These are phyloP conservation scores for Mortierella sp. DNA, from an alignment of 371 early-diverging fungal genomes.

Conservation along the genomic window DNA sequence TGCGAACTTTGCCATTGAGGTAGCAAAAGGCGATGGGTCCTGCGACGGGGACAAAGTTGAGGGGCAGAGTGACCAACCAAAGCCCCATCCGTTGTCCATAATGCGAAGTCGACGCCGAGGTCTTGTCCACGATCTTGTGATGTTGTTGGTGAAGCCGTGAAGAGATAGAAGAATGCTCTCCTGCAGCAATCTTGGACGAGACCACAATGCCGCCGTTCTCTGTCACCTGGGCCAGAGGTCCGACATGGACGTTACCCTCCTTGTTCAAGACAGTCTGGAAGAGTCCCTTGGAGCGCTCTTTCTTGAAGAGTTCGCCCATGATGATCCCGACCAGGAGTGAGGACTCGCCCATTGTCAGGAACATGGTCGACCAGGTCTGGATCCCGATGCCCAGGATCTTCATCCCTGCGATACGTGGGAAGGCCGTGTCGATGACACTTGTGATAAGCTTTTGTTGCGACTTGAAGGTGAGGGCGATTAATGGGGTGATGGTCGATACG, in stretches of 20 bases:
- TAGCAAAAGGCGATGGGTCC: slow-evolving; percentile 56
- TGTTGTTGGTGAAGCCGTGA: slow-evolving; percentile 18
- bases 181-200: slow-evolving; percentile 6
- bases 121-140: slow-evolving; percentile 29
- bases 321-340: slow-evolving; percentile 49
- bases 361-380: slow-evolving; percentile 57
- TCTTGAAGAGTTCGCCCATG: slow-evolving; percentile 58
- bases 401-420: slow-evolving; percentile 30
- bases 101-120: slow-evolving; percentile 29
- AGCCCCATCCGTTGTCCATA: slow-evolving; percentile 53
- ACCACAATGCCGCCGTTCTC: slow-evolving; percentile 39
- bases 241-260: slow-evolving; percentile 43
- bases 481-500: slow-evolving; percentile 47
- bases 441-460: slow-evolving; percentile 47
- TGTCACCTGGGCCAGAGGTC: slow-evolving; percentile 40
- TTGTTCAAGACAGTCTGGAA: slow-evolving; percentile 48
- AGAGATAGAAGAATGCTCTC: background rate
- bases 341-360: slow-evolving; percentile 55
- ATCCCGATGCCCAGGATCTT: slow-evolving; percentile 52
- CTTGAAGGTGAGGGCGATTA: slow-evolving; percentile 50
- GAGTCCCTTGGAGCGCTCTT: slow-evolving; percentile 52
- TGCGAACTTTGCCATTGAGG: slow-evolving; percentile 48
- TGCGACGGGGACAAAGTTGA: slow-evolving; percentile 49
- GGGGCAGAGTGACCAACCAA: slow-evolving; percentile 48
- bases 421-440: slow-evolving; percentile 37